Base-by-base conservation (phyloP, 2,329 filamentous ascomycete species). In the Aspergillus tanneri region DNA sequence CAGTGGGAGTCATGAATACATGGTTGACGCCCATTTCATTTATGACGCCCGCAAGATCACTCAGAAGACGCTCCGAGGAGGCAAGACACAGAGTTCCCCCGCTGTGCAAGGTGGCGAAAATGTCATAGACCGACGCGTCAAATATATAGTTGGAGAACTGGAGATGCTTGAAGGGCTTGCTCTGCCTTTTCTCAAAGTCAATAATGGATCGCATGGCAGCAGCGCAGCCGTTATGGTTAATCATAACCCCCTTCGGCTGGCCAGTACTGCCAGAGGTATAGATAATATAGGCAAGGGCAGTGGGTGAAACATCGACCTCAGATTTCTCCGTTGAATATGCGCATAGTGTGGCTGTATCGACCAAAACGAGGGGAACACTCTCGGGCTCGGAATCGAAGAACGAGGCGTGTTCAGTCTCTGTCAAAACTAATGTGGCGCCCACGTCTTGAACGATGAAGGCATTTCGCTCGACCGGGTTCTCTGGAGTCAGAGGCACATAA, bases 281-380 rank as follows among this genome's bases (percentile, higher is more conserved):
- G 7, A 85, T 72, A 4, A 82, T 71, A 58, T 80, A 84, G 0
- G 81, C 79, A 24, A 52, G 0, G 81, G 84, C 61, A 84, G 74
- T 57, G 79, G 77, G 1, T 32, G 46, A 27, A 21, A 42, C 39
- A 3, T 23, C 25, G 39, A 47, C 22, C n/a, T 10, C 9, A 8
- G 38, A 47, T 11, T n/a, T n/a, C n/a, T n/a, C n/a, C n/a, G n/a
- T n/a, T n/a, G n/a, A n/a, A n/a, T n/a, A n/a, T n/a, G n/a, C n/a
- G n/a, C n/a, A 35, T 19, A 5, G 24, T 19, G 10, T 72, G 75
- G 72, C 72, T 14, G 27, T n/a, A 40, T 47, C 41, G 19, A 43
- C 5, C 8, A 34, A 18, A 30, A 43, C 23, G 19, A 43, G 41
- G 12, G 41, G 28, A 4, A 35, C 41, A 36, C 21, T 47, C 21